Percentiles rank a stretch among this genome's conserved stretches.
phyloP scores from a whole-genome alignment of 2,329 filamentous ascomycete genomes.

The Trichoderma endophyticum region DNA sequence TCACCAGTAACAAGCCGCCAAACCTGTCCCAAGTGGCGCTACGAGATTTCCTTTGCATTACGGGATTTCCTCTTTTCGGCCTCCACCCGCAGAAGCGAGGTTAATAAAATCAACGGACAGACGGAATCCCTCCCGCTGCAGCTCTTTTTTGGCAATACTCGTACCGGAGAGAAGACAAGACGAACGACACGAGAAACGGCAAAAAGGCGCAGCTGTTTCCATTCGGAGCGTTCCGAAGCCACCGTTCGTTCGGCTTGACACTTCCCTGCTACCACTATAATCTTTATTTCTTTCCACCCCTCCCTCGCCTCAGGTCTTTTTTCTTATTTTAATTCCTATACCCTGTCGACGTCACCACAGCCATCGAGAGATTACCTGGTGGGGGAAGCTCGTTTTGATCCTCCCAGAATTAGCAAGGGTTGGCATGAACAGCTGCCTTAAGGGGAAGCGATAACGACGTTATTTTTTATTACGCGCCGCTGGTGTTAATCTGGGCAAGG shows the following conservation, averaged over 20 bases:
- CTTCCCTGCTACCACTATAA: background rate
- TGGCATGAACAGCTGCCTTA: slow-evolving; percentile 15
- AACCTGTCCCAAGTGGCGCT: background rate
- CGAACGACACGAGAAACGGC: background rate
- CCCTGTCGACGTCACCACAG: slow-evolving; percentile 6
- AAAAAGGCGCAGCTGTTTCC: background rate
- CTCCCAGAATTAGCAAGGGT: background rate
- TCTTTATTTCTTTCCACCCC: background rate
- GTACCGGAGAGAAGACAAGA: background rate
- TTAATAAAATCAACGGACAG: background rate
- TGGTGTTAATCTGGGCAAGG: background rate
- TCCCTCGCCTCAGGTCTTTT: background rate
- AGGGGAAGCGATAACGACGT: slow-evolving; percentile 6
- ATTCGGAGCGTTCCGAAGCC: background rate
- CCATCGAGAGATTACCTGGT: slow-evolving; percentile 15
- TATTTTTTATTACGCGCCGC: slow-evolving; percentile 1
- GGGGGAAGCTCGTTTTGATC: slow-evolving; percentile 3
- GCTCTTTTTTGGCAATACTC: background rate
- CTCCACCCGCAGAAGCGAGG: slow-evolving; percentile 1
- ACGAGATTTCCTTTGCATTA: slow-evolving; percentile 10
- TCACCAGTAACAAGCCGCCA: background rate
- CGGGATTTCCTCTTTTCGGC: background rate
- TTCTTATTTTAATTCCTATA: background rate
- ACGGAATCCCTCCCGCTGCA: background rate
- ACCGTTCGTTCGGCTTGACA: background rate